phyloP scores from a whole-genome alignment of 257 asterid species.

The Cynanchum wilfordii region DNA sequence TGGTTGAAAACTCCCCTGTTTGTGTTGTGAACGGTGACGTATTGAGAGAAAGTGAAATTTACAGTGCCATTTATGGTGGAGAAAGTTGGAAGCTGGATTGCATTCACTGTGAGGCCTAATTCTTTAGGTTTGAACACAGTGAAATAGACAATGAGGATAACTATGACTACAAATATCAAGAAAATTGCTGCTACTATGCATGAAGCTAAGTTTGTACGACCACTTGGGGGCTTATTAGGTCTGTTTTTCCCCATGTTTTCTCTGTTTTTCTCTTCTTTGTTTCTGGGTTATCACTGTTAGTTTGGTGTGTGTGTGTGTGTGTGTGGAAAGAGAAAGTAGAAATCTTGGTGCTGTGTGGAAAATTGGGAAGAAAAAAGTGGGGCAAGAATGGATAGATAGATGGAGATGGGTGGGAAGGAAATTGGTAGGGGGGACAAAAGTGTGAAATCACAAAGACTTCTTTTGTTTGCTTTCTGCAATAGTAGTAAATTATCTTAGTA shows the following conservation, averaged over 20 bases:
- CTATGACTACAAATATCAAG: slow-evolving; percentile 49
- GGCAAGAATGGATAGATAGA: background rate
- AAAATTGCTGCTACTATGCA: slow-evolving; percentile 70
- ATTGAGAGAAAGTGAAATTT: slow-evolving; percentile 71
- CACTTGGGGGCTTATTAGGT: slow-evolving; percentile 47
- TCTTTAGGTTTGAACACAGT: slow-evolving; percentile 65
- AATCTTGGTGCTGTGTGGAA: slow-evolving; percentile 1
- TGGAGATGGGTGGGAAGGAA: background rate
- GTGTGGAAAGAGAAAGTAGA: background rate
- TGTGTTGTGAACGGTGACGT: slow-evolving; percentile 65
- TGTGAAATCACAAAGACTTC: slow-evolving; percentile 14
- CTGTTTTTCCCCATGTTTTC: slow-evolving; percentile 41
- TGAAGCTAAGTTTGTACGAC: slow-evolving; percentile 73
- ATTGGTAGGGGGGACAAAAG: slow-evolving; percentile 1
- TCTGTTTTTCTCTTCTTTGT: background rate
- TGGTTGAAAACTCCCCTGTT: slow-evolving; percentile 71
- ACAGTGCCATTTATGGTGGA: slow-evolving; percentile 60
- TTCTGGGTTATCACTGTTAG: no score
- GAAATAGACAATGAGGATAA: slow-evolving; percentile 55
- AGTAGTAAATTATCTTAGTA: slow-evolving; percentile 5
- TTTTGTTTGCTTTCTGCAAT: slow-evolving; percentile 9
- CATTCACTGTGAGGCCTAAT: slow-evolving; percentile 57
- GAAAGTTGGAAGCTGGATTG: slow-evolving; percentile 75
- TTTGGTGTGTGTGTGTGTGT: background rate
- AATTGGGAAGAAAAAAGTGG: background rate